phyloP scores from a whole-genome alignment of 768 basidiomycete species.

The Psilocybe sp. region DNA sequence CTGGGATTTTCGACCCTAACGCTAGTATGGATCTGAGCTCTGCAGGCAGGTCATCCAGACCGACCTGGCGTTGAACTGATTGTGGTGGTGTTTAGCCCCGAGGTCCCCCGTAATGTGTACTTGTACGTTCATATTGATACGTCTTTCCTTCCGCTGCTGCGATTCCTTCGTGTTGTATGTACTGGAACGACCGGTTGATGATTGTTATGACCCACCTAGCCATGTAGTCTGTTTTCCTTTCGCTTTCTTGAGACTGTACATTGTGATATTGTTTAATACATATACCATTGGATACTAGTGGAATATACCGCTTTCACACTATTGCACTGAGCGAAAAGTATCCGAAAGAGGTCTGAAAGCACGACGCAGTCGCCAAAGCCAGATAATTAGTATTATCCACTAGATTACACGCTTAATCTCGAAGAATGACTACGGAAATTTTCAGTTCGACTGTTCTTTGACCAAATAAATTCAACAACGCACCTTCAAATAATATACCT shows the following conservation, averaged over 20 bases:
- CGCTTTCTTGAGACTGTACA: too few relatives aligned
- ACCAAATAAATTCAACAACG: slow-evolving; percentile 41
- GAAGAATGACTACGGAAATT: slow-evolving; percentile 23
- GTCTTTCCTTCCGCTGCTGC: background rate
- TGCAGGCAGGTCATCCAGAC: slow-evolving; percentile 14
- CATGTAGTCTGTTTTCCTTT: too few relatives aligned
- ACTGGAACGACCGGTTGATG: too few relatives aligned
- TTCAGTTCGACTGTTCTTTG: slow-evolving; percentile 56
- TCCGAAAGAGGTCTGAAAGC: background rate
- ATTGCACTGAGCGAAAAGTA: too few relatives aligned
- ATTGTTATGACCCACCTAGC: too few relatives aligned
- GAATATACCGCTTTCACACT: too few relatives aligned
- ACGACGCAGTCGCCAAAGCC: background rate
- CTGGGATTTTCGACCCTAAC: slow-evolving; percentile 26
- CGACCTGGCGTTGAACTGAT: slow-evolving; percentile 22
- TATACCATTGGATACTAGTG: too few relatives aligned
- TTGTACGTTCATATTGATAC: slow-evolving; percentile 1
- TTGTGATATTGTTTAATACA: too few relatives aligned
- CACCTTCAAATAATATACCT: slow-evolving; percentile 95
- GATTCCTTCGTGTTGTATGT: too few relatives aligned
- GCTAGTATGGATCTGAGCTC: slow-evolving; percentile 20
- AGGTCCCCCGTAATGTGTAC: slow-evolving; percentile 2
- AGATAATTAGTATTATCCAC: slow-evolving; percentile 10
- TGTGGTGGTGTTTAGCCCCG: slow-evolving; percentile 2
- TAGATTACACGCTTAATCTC: slow-evolving; percentile 30